A percentile compares a stretch with the other conserved stretches of the same genome.
phyloP scores from a whole-genome alignment of 2,329 filamentous ascomycete genomes.

The Aureobasidium sp. region DNA sequence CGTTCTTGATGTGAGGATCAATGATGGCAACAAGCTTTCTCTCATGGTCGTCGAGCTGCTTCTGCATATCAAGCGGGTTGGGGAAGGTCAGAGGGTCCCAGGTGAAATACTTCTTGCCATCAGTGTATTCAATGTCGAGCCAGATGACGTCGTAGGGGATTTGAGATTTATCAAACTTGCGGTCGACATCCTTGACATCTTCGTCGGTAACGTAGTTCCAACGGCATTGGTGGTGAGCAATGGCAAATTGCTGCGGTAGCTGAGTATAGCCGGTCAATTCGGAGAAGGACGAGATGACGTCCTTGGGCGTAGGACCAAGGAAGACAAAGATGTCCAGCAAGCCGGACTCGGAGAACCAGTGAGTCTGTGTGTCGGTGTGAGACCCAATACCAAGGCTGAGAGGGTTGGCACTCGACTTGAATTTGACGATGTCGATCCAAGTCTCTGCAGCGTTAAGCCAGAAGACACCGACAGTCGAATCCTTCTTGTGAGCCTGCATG shows the following conservation, averaged over 20 bases:
- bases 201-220: conserved; percentile 99
- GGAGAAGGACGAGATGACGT: conserved; percentile 73
- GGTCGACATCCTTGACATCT: conserved; percentile 92
- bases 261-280: conserved; percentile 88
- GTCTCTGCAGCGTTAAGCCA: conserved; percentile 97
- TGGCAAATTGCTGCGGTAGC: conserved; percentile 83
- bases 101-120: conserved; percentile 96
- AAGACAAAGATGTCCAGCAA: conserved; percentile 91
- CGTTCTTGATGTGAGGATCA: conserved; percentile 96
- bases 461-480: conserved; percentile 89
- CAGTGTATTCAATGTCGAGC: conserved; percentile 96
- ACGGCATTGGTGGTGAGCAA: conserved; percentile 94
- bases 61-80: conserved; percentile 77
- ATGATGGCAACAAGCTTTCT: conserved; percentile 92
- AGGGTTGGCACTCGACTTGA: conserved; percentile 65
- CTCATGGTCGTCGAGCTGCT: conserved; percentile 77
- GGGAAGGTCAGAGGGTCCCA: conserved; percentile 88
- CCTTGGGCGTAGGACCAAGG: conserved; percentile 77
- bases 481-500: conserved; percentile 94
- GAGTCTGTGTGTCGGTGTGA: conserved; percentile 74
- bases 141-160: conserved; percentile 99
- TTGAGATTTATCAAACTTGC: conserved; percentile 88
- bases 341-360: conserved; percentile 94
- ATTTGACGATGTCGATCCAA: conserved; percentile 91
- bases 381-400: conserved; percentile 63